Evolutionary conservation across 306 rosid species (phyloP).

Genomic region (Ormosia semicastrata): DNA sequence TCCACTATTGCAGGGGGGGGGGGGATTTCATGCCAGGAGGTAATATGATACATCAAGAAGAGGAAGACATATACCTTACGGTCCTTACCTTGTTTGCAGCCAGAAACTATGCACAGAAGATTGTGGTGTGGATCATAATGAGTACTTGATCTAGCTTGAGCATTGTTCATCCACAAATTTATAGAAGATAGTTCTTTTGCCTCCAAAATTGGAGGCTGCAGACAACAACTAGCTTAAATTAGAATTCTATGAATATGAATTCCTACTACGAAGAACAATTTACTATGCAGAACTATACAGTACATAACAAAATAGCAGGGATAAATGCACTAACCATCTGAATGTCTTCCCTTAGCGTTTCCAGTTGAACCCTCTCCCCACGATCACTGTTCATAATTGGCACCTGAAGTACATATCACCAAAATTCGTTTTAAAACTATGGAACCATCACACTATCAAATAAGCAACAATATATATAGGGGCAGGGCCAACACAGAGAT

Average conservation of each 20-base stretch:
- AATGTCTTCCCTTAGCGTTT: constrained; percentile 60
- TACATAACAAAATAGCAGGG: constrained; percentile 16
- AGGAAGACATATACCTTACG: constrained; percentile 15
- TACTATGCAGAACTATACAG: neutral
- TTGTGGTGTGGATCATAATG: constrained; percentile 98
- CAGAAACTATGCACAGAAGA: constrained; percentile 84
- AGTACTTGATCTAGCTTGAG: constrained; percentile 83
- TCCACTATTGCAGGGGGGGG: neutral
- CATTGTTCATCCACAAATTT: constrained; percentile 96
- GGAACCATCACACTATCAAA: constrained; percentile 3
- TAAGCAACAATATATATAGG: neutral
- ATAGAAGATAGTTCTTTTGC: constrained; percentile 61
- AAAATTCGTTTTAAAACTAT: constrained; percentile 18
- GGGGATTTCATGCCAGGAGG: neutral
- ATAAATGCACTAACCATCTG: constrained; percentile 50
- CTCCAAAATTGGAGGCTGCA: constrained; percentile 72
- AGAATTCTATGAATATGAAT: neutral
- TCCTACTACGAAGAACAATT: neutral
- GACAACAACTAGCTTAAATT: constrained; percentile 22
- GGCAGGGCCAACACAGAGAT: neutral
- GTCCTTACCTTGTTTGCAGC: constrained; percentile 88
- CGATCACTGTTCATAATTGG: constrained; percentile 60
- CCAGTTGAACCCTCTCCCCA: constrained; percentile 74
- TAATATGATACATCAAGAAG: neutral
- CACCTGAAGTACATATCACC: constrained; percentile 48